A percentile compares a stretch with the other conserved stretches of the same genome.
Conservation (phyloP, 768 basidiomycete genomes). For the Tephrocybe sp. region DNA sequence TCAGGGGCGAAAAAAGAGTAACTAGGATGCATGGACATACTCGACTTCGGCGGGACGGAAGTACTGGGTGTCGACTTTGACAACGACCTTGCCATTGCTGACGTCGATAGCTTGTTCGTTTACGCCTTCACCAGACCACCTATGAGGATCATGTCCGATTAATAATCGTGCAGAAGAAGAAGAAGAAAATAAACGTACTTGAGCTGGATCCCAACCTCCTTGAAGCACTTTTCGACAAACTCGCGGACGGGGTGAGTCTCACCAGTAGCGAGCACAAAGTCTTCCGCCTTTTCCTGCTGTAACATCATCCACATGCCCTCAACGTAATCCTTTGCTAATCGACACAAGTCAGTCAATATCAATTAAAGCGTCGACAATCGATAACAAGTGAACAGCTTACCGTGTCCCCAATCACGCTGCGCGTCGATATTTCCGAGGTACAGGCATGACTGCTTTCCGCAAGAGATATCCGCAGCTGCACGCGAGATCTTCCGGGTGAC, state of each 20-base stretch:
- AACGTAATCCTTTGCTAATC: conserved; percentile 79
- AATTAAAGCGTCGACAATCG: not conserved
- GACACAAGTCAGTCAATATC: conserved; percentile 8
- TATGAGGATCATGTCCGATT: conserved; percentile 21
- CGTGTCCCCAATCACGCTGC: conserved; percentile 97
- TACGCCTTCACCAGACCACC: conserved; percentile 77
- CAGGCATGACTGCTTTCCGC: conserved; percentile 86
- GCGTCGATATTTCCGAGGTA: conserved; percentile 96
- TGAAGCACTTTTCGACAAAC: conserved; percentile 88
- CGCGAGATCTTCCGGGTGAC: conserved; percentile 94
- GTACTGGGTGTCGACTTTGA: conserved; percentile 84
- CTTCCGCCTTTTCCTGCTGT: conserved; percentile 78
- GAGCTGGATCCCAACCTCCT: conserved; percentile 61
- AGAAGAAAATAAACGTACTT: conserved; percentile 36
- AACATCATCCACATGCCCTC: conserved; percentile 99
- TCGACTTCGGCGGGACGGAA: conserved; percentile 97
- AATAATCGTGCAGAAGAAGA: conserved; percentile 2
- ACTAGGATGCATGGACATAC: conserved; percentile 29
- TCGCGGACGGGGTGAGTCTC: conserved; percentile 96
- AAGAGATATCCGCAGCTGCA: conserved; percentile 87
- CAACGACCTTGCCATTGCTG: conserved; percentile 67
- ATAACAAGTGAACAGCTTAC: conserved; percentile 36
- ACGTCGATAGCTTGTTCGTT: conserved; percentile 75
- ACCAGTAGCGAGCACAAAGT: conserved; percentile 94
- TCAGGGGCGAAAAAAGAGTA: not conserved